Base-by-base conservation (phyloP, 345 rosid genomes). In the Eucalyptus virginea region DNA sequence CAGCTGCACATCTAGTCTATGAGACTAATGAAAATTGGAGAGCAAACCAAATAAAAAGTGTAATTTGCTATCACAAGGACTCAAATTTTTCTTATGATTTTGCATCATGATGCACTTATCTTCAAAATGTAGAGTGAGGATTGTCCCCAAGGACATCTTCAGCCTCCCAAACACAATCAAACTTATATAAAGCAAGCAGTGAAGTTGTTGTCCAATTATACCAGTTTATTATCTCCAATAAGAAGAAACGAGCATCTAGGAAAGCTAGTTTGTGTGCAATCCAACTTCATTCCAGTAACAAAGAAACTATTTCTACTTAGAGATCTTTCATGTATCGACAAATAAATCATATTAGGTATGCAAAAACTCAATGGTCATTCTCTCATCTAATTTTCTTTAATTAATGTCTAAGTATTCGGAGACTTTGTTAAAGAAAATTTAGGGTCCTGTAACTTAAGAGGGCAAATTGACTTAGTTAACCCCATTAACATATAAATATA, bases 1-100 rank as follows among this genome's bases (percentile, higher is more conserved):
- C 37, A 9, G 0, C 3, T 56, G 3, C 62, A 56, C 30, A 56
- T 56, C 30, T 2, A 4, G 28, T 56, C 28, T 56, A 2, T 0
- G 0, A 56, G 60, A 30, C 62, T 23, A 56, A 56, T 4, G 19
- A 16, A 16, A 65, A 30, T 17, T 30, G 72, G 37, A 65, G 72
- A n/a, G 72, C 10, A 65, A 65, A 65, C 72, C 72, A 65, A 65
- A 30, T 30, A 28, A n/a, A 2, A 30, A 30, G 72, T 14, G 72
- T n/a, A 65, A 30, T 65, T 8, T 15, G 34, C 2, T 30, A 5
- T 8, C 3, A 2, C 1, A 5, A 5, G 72, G 30, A 62, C 18
- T 30, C 18, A 1, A 13, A 62, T 62, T 30, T 62, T 62, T 62
- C 2, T 14, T 30, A 30, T 62, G 34, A 62, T 30, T 62, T 5